Conservation (phyloP, 495 filamentous ascomycete species). For the Neurospora pannonica region DNA sequence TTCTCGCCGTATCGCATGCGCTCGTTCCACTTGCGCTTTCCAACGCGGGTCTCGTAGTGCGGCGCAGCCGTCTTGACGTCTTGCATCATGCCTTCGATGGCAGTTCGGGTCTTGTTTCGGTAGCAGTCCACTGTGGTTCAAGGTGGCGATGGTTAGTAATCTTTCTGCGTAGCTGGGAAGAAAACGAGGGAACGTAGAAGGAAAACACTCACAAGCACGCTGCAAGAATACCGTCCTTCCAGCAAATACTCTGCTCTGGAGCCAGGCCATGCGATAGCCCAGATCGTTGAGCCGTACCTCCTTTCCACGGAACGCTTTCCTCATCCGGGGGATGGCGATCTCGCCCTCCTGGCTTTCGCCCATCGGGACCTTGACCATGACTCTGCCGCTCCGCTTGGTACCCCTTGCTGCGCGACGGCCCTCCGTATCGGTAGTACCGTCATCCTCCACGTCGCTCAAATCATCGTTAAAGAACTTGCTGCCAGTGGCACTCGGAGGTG, state of each 20-base stretch:
- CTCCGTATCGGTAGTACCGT: slow-evolving; percentile 47
- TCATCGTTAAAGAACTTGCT: slow-evolving; percentile 60
- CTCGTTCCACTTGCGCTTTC: slow-evolving; percentile 77
- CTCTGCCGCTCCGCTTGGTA: slow-evolving; percentile 12
- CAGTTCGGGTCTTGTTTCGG: slow-evolving; percentile 80
- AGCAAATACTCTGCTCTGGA: slow-evolving; percentile 80
- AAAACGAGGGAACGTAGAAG: neutral
- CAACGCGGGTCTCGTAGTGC: slow-evolving; percentile 82
- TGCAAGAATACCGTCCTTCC: slow-evolving; percentile 82
- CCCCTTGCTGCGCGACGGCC: slow-evolving; percentile 21
- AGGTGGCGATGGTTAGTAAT: neutral
- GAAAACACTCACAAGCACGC: slow-evolving; percentile 61
- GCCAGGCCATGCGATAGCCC: slow-evolving; percentile 92
- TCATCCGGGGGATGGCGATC: slow-evolving; percentile 64
- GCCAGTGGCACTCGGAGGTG: slow-evolving; percentile 55
- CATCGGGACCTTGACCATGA: slow-evolving; percentile 52
- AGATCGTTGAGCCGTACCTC: slow-evolving; percentile 85
- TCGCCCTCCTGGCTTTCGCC: slow-evolving; percentile 55
- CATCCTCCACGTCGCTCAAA: slow-evolving; percentile 40
- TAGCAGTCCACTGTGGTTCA: slow-evolving; percentile 72
- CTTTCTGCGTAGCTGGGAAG: neutral
- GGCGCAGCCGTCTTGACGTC: slow-evolving; percentile 61
- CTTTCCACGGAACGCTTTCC: slow-evolving; percentile 55
- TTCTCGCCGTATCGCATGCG: slow-evolving; percentile 35
- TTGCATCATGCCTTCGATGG: slow-evolving; percentile 64